Base-by-base conservation (phyloP, 1,284 basidiomycete genomes). In the Heterobasidion occidentale region DNA sequence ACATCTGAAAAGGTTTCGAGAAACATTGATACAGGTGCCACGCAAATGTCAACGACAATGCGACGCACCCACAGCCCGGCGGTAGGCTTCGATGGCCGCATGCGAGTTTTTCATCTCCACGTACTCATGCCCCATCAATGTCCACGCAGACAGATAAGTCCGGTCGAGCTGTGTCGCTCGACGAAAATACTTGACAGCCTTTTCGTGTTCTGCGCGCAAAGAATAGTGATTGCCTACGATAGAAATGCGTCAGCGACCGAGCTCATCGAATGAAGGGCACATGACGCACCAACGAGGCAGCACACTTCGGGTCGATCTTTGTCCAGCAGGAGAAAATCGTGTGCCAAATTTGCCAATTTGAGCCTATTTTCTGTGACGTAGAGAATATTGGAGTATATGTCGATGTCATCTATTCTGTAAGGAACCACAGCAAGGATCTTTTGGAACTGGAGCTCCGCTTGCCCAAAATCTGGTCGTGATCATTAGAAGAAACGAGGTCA, bases 71-170 rank as follows among this genome's bases (percentile, higher is more conserved):
- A 98, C 87, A 56, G 96, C 97, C 66, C 94, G 83, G 51, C 97
- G 83, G 72, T 99, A 99, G 34, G 94, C 92, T 72, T 98, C 97
- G 56, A 98, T 96, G 1, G 97, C 97, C 2, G 97, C 96, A 76
- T 98, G 95, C 15, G 93, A 93, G 71, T 99, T 99, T 73, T 98
- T 98, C 81, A 98, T 86, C 74, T 99, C 97, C 55, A 99, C 90
- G 67, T 94, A 99, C 70, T 98, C 97, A 70, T 99, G 97, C 0
- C 97, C 97, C 88, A 99, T 94, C 60, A 99, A 72, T n/a, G 96
- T 98, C 97, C 97, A 99, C 4, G 97, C 97, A 3, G 93, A 90
- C 20, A 98, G 78, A 71, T 95, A 99, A 6, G 92, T 94, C 60
- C 90, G 82, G 71, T 99, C 96, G 52, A 99, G 82, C 64, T 95